Evolutionary conservation across 495 filamentous ascomycete species (phyloP), one percentile per base, ranked within the genome.

Genomic region (Neurospora sp.): DNA sequence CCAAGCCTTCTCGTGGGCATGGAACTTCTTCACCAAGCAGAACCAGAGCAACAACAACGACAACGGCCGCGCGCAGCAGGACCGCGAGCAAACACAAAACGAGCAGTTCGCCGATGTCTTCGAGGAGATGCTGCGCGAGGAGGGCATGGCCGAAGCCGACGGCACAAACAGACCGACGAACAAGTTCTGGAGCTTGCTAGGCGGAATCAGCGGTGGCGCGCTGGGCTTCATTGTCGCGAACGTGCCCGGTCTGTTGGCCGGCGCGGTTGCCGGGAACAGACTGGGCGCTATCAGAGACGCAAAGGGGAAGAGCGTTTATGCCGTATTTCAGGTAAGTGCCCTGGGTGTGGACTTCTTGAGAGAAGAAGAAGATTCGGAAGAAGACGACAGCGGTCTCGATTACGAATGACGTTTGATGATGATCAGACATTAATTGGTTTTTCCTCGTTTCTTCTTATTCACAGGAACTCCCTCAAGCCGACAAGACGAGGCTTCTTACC

Each of bases 111-210:
- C 91, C 22, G 87, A 89, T 73, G 91, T 94, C 3, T 99, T 99
- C 78, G 96, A 99, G 85, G 96, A 99, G 86, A 99, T 99, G 96
- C 82, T 98, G 81, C 88, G 92, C 41, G 96, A 99, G 76, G 92
- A 98, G 79, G 96, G 95, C 0, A 86, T 98, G 76, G 76, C 76
- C 59, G 91, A 91, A 0, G 89, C 90, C 71, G 86, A 88, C 22
- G 79, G 76, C 8, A 83, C 77, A 48, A 81, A 84, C 20, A 77
- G 77, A 31, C 90, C 91, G 20, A 94, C 89, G 2, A 85, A 88
- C 27, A 91, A 89, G 73, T 94, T 98, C 79, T 99, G 96, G 95
- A 86, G 89, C 37, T 76, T 97, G 41, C 81, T 98, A 11, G 96
- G 96, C 14, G 94, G 93, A 3, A 74, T 96, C 11, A 95, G 92